Evolutionary conservation across 305 asterid species (phyloP).

Genomic region (Rubia tinctorum): DNA sequence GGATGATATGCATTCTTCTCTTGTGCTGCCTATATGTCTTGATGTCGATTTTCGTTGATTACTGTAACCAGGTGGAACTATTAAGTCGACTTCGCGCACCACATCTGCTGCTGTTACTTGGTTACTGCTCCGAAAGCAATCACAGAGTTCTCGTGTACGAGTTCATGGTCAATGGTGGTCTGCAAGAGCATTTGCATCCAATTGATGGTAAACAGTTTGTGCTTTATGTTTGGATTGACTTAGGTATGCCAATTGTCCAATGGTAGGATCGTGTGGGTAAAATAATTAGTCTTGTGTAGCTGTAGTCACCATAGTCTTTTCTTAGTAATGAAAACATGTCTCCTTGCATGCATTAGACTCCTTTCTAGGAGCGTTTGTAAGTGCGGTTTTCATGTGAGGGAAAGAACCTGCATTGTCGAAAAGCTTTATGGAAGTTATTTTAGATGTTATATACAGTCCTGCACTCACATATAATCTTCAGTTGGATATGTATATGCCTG

Average conservation of each 20-base stretch:
- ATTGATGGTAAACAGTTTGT: conserved; percentile 36
- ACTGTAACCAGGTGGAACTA: conserved; percentile 56
- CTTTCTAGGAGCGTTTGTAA: neutral
- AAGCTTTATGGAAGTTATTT: neutral
- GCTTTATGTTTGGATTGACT: neutral
- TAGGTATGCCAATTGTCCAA: neutral
- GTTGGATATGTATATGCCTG: neutral
- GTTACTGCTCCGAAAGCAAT: conserved; percentile 67
- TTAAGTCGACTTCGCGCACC: conserved; percentile 69
- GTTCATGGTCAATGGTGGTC: conserved; percentile 88
- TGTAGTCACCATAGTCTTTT: neutral
- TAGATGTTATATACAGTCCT: neutral
- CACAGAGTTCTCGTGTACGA: conserved; percentile 78
- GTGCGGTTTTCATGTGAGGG: neutral
- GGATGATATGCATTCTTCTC: neutral
- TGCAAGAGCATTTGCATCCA: conserved; percentile 87
- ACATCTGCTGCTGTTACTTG: conserved; percentile 57
- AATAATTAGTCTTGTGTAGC: neutral
- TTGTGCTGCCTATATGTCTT: neutral
- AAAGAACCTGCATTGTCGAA: neutral
- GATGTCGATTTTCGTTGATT: conserved; percentile 5
- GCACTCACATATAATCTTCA: neutral
- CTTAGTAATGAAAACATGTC: neutral
- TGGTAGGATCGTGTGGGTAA: neutral
- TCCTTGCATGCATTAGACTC: neutral